These are phyloP conservation scores for Aspergillus sclerotiicarbonarius DNA, from an alignment of 495 filamentous ascomycete species.

Conservation along the genomic window DNA sequence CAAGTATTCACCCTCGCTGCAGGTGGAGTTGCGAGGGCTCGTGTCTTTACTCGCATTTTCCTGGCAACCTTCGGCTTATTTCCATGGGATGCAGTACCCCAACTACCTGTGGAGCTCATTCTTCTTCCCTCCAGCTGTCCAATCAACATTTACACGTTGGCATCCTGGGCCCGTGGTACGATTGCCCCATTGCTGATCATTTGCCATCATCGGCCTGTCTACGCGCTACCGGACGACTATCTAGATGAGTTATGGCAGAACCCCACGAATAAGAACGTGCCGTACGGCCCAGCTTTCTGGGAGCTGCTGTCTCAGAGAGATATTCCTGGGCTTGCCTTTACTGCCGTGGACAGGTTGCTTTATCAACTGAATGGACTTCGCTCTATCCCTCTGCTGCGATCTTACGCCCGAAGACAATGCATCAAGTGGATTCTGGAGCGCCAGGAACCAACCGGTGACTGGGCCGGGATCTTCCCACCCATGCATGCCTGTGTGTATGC, in stretches of 20 bases:
- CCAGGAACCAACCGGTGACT: conserved; percentile 30
- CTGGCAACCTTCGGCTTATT: conserved; percentile 44
- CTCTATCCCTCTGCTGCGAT: not conserved
- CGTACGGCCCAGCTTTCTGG: conserved; percentile 19
- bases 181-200: conserved; percentile 37
- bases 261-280: conserved; percentile 25
- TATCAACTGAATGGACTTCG: conserved; percentile 21
- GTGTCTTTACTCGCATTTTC: conserved; percentile 37
- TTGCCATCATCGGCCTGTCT: conserved; percentile 35
- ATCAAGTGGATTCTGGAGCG: conserved; percentile 31
- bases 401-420: conserved; percentile 16
- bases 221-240: conserved; percentile 34
- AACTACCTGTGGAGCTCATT: conserved; percentile 42
- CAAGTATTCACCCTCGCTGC: conserved; percentile 24
- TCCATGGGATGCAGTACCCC: conserved; percentile 39
- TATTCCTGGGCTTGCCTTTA: conserved; percentile 22
- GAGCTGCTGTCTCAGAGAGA: conserved; percentile 15
- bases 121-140: conserved; percentile 28
- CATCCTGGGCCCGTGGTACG: conserved; percentile 38
- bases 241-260: conserved; percentile 43
- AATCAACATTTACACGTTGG: conserved; percentile 36
- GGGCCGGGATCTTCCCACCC: conserved; percentile 31
- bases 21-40: conserved; percentile 39
- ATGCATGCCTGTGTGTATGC: conserved; percentile 29
- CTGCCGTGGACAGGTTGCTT: conserved; percentile 24